Evolutionary conservation across 192 early-diverging fungal genomes (phyloP).

Genomic region (Backusella luteola): DNA sequence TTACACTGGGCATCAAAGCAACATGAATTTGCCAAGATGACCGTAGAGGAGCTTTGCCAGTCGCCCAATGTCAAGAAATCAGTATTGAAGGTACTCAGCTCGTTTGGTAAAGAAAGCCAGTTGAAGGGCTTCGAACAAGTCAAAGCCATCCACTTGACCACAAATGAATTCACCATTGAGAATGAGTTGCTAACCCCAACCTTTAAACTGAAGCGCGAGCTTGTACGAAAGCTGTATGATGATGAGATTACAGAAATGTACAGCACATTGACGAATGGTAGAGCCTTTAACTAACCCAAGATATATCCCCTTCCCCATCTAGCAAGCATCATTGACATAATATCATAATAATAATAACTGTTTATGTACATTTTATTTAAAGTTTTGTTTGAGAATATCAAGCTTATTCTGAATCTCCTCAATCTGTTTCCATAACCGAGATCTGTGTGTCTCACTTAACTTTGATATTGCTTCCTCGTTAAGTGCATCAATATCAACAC

Average conservation of each 20-base stretch:
- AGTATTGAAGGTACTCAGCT: slow-evolving; percentile 53
- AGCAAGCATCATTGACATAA: neutral
- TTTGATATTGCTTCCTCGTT: neutral
- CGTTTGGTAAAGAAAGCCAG: slow-evolving; percentile 58
- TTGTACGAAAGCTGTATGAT: slow-evolving; percentile 64
- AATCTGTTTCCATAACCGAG: slow-evolving; percentile 5
- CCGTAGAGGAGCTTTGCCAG: slow-evolving; percentile 40
- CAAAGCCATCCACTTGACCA: slow-evolving; percentile 71
- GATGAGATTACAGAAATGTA: slow-evolving; percentile 75
- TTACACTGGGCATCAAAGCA: slow-evolving; percentile 60
- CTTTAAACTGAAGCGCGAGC: slow-evolving; percentile 86
- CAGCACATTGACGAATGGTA: slow-evolving; percentile 24
- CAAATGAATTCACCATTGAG: slow-evolving; percentile 75
- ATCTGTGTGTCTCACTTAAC: neutral
- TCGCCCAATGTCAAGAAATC: slow-evolving; percentile 47
- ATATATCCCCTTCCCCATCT: neutral
- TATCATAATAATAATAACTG: neutral
- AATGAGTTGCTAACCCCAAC: slow-evolving; percentile 87
- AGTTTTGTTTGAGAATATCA: neutral
- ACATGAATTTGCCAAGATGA: slow-evolving; percentile 2
- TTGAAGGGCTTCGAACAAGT: slow-evolving; percentile 89
- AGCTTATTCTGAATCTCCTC: slow-evolving; percentile 17
- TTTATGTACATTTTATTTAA: neutral
- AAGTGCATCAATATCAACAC: neutral
- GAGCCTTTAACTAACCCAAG: slow-evolving; percentile 24